Evolutionary conservation across 2,329 filamentous ascomycete genomes (phyloP), one percentile per base, ranked within the genome.

Genomic region (Ophiocordyceps robertsii): DNA sequence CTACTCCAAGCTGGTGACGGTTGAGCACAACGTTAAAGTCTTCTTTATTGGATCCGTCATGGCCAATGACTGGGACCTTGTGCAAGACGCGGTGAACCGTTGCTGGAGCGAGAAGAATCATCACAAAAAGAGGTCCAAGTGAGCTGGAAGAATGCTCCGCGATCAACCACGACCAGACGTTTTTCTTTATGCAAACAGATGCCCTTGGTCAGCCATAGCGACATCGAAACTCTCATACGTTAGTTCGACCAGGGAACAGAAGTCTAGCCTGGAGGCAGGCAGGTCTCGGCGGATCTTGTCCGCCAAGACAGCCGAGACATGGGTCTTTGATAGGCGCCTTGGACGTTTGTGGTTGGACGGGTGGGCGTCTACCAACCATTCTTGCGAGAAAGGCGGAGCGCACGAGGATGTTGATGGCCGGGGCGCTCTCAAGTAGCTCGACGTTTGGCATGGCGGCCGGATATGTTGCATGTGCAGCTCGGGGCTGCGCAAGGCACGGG

Each of bases 21-120:
- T 78, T 24, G 72, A 77, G 53, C 74, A 77, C 56, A 78, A 78
- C 49, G 59, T 69, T 49, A 67, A 63, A 38, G 70, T 77, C n/a
- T 64, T 69, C 49, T 75, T 77, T 50, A 69, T 78, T 41, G 74
- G 74, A n/a, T 51, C 56, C 5, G 61, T 77, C 14, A 43, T 52
- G 3, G 43, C 49, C 2, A 49, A 59, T 0, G 62, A 73, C 49
- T 66, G 64, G 47, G 51, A 65, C 0, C 57, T 56, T 9, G 65
- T 75, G 29, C 50, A 50, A 8, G 53, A 62, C 3, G 70, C 70
- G 4, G 67, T 75, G 42, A 64, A 74, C 47, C 49, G 54, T 33
- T 73, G 70, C 54, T 75, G 70, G 70, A 53, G 56, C 33, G 60
- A 62, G 16, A 73, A 72, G 53, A 61, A 52, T 29, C 64, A 60